phyloP scores from a whole-genome alignment of 805 yeast genomes.

The Cyberlindnera amylophila region DNA sequence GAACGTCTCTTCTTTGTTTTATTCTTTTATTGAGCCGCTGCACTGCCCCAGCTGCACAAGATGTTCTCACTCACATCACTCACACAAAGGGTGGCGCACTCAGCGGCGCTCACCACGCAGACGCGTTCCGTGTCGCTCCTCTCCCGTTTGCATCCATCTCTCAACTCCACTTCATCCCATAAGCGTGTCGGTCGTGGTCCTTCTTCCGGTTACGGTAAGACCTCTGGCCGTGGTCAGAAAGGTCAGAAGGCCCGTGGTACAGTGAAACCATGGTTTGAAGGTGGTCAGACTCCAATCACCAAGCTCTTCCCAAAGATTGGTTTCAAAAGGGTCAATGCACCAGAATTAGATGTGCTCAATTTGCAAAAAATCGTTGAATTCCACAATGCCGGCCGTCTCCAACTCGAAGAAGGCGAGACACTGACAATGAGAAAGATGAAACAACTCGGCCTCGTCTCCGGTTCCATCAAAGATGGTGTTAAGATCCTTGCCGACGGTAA shows the following conservation, averaged over 20 bases:
- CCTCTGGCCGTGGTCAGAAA: conserved; percentile 95
- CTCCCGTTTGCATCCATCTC: conserved; percentile 54
- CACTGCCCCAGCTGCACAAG: not conserved
- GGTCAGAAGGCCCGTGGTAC: conserved; percentile 96
- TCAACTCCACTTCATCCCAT: conserved; percentile 54
- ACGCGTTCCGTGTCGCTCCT: conserved; percentile 43
- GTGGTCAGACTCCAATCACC: conserved; percentile 95
- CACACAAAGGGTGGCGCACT: not conserved
- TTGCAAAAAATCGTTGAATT: conserved; percentile 68
- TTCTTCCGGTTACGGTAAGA: conserved; percentile 87
- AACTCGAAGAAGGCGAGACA: conserved; percentile 52
- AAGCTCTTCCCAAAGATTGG: conserved; percentile 84
- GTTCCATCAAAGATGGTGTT: conserved; percentile 74
- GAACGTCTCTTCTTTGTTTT: too few relatives aligned
- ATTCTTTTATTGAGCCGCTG: too few relatives aligned
- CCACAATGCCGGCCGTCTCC: conserved; percentile 62
- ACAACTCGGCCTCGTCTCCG: conserved; percentile 67
- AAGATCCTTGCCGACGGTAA: conserved; percentile 71
- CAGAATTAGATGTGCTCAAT: conserved; percentile 48
- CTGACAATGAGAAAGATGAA: conserved; percentile 76
- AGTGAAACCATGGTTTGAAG: conserved; percentile 93
- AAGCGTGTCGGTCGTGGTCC: conserved; percentile 96
- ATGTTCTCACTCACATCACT: conserved; percentile 13
- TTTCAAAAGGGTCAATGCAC: conserved; percentile 62
- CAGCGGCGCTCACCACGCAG: conserved; percentile 11